Conservation (phyloP, 148 eudicot genomes). For the Limonium bicolor region DNA sequence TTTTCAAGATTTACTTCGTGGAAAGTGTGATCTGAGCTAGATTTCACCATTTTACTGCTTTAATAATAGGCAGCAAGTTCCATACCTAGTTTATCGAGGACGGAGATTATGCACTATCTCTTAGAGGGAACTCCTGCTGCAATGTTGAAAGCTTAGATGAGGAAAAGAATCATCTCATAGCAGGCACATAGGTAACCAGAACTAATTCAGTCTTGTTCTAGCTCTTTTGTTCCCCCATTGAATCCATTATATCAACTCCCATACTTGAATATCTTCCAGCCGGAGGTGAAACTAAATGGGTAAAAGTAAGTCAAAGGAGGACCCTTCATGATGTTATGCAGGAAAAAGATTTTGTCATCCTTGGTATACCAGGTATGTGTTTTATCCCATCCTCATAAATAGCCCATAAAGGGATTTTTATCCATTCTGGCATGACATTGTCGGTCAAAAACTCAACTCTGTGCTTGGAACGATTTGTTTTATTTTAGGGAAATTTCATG, state of each 20-base stretch:
- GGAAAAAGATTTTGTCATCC: constrained; percentile 43
- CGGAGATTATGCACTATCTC: constrained; percentile 33
- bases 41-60: constrained; percentile 3
- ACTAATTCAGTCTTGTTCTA: neutral
- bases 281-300: constrained; percentile 40
- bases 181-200: constrained; percentile 24
- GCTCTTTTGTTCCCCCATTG: neutral
- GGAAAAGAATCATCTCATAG: constrained; percentile 23
- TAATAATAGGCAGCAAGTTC: constrained; percentile 19
- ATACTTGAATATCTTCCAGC: constrained; percentile 36
- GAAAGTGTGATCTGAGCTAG: too few relatives aligned
- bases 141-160: constrained; percentile 31
- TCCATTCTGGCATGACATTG: too few relatives aligned
- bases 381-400: neutral
- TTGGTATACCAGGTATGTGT: constrained; percentile 77
- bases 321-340: constrained; percentile 57
- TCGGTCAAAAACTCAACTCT: too few relatives aligned
- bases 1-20: neutral
- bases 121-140: constrained; percentile 69
- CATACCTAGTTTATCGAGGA: constrained; percentile 45
- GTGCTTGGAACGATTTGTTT: too few relatives aligned
- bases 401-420: neutral
- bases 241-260: neutral
- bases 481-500: too few relatives aligned
- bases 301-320: constrained; percentile 57